phyloP scores from a whole-genome alignment of 352 stramenopile genomes.

The Pythium scleroteichum region DNA sequence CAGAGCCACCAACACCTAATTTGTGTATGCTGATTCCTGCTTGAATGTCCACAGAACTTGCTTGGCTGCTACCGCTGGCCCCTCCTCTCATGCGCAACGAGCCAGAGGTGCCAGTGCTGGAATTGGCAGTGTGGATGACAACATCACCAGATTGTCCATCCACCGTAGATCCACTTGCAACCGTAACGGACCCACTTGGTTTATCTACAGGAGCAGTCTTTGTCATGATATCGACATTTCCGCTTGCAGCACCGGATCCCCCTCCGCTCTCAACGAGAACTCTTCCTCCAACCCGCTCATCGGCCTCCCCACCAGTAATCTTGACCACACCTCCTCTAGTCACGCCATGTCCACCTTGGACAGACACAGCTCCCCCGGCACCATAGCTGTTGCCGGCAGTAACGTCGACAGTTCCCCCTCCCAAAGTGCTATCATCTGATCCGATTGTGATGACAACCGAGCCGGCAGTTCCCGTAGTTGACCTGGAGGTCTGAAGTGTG shows the following conservation, averaged over 20 bases:
- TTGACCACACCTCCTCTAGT: conserved; percentile 26
- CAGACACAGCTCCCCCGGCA: conserved; percentile 21
- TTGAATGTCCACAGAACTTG: too few relatives aligned
- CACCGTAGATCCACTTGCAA: too few relatives aligned
- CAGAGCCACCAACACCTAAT: conserved; percentile 24
- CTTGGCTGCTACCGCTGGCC: too few relatives aligned
- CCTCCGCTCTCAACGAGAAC: conserved; percentile 10
- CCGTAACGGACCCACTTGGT: conserved; percentile 3
- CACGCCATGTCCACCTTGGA: conserved; percentile 24
- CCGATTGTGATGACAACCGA: not conserved
- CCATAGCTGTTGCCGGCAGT: not conserved
- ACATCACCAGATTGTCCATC: conserved; percentile 24
- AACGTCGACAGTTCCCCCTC: not conserved
- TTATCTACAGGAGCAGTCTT: too few relatives aligned
- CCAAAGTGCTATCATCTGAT: not conserved
- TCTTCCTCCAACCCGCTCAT: conserved; percentile 12
- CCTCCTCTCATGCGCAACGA: conserved; percentile 4
- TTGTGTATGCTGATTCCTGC: too few relatives aligned
- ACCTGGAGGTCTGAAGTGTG: not conserved
- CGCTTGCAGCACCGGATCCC: too few relatives aligned
- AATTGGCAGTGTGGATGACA: conserved; percentile 23
- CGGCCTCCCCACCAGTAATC: conserved; percentile 30
- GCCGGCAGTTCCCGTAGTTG: not conserved
- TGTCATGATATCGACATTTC: too few relatives aligned
- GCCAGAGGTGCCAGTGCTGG: conserved; percentile 27